phyloP scores from a whole-genome alignment of 2,329 filamentous ascomycete species.

The Aphanoascus verrucosus region DNA sequence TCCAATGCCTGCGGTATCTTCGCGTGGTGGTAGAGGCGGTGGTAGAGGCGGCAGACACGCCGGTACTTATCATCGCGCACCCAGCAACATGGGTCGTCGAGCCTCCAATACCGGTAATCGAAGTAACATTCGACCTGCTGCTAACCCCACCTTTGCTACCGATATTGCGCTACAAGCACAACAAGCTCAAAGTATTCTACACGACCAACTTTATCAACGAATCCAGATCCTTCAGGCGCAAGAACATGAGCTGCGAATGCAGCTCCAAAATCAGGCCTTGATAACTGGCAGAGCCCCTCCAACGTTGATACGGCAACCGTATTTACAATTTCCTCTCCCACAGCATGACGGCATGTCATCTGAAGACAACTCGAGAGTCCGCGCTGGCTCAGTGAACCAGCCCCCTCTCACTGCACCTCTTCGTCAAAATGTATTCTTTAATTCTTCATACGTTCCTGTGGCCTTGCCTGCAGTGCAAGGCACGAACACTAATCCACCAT shows the following conservation, averaged over 20 bases:
- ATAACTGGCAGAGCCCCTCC: constrained; percentile 32
- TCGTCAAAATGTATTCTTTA: constrained; percentile 28
- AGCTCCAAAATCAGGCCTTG: constrained; percentile 38
- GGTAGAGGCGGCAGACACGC: constrained; percentile 42
- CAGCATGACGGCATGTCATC: constrained; percentile 24
- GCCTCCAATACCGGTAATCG: constrained; percentile 47
- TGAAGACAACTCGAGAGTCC: constrained; percentile 30
- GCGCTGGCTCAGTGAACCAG: constrained; percentile 31
- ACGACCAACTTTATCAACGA: constrained; percentile 41
- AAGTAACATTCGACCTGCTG: constrained; percentile 31
- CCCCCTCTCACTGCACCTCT: constrained; percentile 24
- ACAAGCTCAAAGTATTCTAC: constrained; percentile 39
- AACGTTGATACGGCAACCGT: constrained; percentile 33
- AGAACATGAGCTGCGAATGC: constrained; percentile 40
- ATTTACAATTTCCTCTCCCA: constrained; percentile 31
- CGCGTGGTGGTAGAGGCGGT: constrained; percentile 40
- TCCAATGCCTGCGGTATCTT: constrained; percentile 30
- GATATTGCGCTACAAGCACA: constrained; percentile 26
- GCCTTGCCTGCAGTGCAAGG: constrained; percentile 29
- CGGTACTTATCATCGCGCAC: constrained; percentile 38
- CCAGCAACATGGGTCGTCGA: constrained; percentile 40
- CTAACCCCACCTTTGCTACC: constrained; percentile 31
- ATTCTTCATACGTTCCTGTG: constrained; percentile 29
- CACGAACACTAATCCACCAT: constrained; percentile 38
- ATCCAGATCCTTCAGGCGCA: constrained; percentile 42